A percentile compares a stretch with the other conserved stretches of the same genome.
These are phyloP conservation scores for Drechmeria coniospora DNA, from an alignment of 2,329 filamentous ascomycete species.

Conservation along the genomic window DNA sequence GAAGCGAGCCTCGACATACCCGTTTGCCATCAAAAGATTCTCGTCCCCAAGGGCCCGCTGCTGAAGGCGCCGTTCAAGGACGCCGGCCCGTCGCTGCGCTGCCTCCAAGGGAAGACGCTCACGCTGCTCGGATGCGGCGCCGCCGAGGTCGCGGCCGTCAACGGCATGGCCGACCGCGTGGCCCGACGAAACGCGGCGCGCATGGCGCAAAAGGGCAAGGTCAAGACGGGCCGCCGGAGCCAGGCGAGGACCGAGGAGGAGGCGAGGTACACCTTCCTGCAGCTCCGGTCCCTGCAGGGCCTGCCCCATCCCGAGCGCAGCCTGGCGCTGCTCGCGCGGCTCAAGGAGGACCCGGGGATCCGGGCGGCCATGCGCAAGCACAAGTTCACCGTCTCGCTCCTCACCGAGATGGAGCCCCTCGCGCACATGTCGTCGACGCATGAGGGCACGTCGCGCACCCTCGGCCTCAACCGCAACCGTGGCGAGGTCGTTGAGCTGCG, in stretches of 20 bases:
- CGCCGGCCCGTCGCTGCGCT: slow-evolving; percentile 29
- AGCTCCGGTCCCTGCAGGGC: slow-evolving; percentile 58
- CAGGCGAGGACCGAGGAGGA: slow-evolving; percentile 27
- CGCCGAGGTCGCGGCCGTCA: slow-evolving; percentile 41
- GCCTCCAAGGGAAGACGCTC: slow-evolving; percentile 42
- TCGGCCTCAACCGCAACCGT: slow-evolving; percentile 75
- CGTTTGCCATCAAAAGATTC: slow-evolving; percentile 49
- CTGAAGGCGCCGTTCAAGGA: slow-evolving; percentile 50
- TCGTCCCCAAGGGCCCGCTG: slow-evolving; percentile 49
- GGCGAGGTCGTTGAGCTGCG: slow-evolving; percentile 86
- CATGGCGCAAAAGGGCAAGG: slow-evolving; percentile 14
- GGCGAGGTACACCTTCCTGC: slow-evolving; percentile 64
- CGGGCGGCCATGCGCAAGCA: slow-evolving; percentile 69
- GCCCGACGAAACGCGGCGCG: slow-evolving; percentile 30
- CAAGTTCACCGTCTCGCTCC: slow-evolving; percentile 65
- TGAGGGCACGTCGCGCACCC: slow-evolving; percentile 56
- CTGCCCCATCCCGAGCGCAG: slow-evolving; percentile 63
- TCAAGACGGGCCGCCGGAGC: slow-evolving; percentile 7
- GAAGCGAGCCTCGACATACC: slow-evolving; percentile 42
- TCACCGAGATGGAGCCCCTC: slow-evolving; percentile 92
- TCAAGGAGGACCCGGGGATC: slow-evolving; percentile 76
- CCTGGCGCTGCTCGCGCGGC: slow-evolving; percentile 53
- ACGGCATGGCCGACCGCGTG: slow-evolving; percentile 30
- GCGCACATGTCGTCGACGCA: slow-evolving; percentile 58
- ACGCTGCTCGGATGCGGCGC: slow-evolving; percentile 49